phyloP scores from a whole-genome alignment of 2,329 filamentous ascomycete species.

The Cryphonectria parasitica region DNA sequence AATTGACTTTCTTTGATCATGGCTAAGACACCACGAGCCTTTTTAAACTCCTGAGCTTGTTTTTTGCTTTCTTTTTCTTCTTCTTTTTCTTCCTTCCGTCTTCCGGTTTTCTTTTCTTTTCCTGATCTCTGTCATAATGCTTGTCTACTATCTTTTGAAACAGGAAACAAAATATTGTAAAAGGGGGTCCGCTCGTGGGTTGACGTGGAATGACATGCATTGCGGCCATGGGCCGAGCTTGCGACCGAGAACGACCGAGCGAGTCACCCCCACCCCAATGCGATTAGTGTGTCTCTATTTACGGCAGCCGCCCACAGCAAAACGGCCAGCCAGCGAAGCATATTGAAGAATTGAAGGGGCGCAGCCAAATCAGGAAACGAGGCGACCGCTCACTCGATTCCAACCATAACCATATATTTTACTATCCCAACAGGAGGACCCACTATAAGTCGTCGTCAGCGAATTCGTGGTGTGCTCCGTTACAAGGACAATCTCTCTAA shows the following conservation, averaged over 20 bases:
- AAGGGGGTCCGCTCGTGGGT: background rate
- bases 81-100: background rate
- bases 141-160: background rate
- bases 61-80: background rate
- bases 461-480: conserved; percentile 1
- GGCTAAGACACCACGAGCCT: background rate
- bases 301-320: background rate
- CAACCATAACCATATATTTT: background rate
- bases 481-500: background rate
- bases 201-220: background rate
- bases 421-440: background rate
- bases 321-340: background rate
- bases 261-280: background rate
- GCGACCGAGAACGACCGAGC: background rate
- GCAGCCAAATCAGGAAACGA: background rate
- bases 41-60: background rate
- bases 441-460: conserved; percentile 9
- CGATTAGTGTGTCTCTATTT: conserved; percentile 1
- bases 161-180: background rate
- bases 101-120: too few species aligned
- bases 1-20: background rate
- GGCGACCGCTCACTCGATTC: background rate
- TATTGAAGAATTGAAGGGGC: background rate
- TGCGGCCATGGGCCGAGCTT: background rate
- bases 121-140: background rate